These are phyloP conservation scores for Monilinia vaccinii-corymbosi DNA, from an alignment of 2,329 filamentous ascomycete genomes.

Conservation along the genomic window DNA sequence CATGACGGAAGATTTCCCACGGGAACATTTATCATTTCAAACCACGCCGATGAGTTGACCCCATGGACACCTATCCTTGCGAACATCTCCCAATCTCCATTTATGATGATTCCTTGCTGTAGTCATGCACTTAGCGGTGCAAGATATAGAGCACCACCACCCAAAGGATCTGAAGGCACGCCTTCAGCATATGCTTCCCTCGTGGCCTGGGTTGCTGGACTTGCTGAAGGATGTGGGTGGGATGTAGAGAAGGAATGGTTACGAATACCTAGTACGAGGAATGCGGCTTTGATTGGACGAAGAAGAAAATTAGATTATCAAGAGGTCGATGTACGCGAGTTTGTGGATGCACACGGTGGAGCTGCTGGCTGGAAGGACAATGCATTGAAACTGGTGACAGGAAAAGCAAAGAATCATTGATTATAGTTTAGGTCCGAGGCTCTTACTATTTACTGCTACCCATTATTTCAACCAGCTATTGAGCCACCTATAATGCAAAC, in stretches of 20 bases:
- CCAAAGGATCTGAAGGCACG: conserved; percentile 28
- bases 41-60: conserved; percentile 94
- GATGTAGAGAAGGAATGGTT: conserved; percentile 74
- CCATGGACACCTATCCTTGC: conserved; percentile 91
- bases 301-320: conserved; percentile 21
- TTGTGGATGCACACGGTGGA: conserved; percentile 46
- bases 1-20: conserved; percentile 58
- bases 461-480: not conserved
- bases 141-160: conserved; percentile 57
- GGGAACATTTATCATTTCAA: conserved; percentile 87
- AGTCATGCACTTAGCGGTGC: conserved; percentile 77
- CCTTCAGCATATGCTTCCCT: conserved; percentile 75
- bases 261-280: conserved; percentile 85
- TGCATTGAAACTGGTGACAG: conserved; percentile 52
- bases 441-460: not conserved
- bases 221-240: conserved; percentile 68
- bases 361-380: conserved; percentile 49
- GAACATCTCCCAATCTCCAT: conserved; percentile 64
- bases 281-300: conserved; percentile 71
- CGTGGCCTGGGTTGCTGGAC: conserved; percentile 63
- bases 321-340: conserved; percentile 34
- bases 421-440: not conserved
- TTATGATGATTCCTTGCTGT: conserved; percentile 92
- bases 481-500: not conserved
- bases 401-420: conserved; percentile 18